A percentile compares a stretch with the other conserved stretches of the same genome.
Conservation (phyloP, 108 stramenopile species). For the Hondaea fermentalgiana region DNA sequence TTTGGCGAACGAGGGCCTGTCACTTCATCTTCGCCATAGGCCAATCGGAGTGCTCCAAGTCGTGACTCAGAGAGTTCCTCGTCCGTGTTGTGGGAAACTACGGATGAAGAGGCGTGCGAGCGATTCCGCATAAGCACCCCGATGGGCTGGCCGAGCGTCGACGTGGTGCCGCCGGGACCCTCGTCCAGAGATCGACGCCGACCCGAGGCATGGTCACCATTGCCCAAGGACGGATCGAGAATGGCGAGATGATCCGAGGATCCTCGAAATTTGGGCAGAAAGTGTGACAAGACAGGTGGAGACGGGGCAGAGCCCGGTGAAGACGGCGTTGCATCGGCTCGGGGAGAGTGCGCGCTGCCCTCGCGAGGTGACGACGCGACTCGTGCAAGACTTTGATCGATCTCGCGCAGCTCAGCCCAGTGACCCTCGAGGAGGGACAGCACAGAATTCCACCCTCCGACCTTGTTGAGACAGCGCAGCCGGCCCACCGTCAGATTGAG, state of each 20-base stretch:
- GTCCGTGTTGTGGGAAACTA: neutral
- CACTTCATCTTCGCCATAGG: neutral
- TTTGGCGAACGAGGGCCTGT: too few relatives aligned
- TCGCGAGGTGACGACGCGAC: neutral
- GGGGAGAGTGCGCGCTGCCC: too few relatives aligned
- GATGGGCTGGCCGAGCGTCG: neutral
- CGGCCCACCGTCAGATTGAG: neutral
- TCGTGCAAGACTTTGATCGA: neutral
- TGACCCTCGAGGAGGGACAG: neutral
- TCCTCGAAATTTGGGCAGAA: neutral
- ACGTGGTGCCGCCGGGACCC: neutral
- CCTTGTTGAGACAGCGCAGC: constrained; percentile 8
- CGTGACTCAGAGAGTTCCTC: neutral
- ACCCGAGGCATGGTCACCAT: neutral
- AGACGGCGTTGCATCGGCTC: too few relatives aligned
- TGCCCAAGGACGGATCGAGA: neutral
- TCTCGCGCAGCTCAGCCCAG: neutral
- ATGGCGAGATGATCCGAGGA: neutral
- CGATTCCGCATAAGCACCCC: neutral
- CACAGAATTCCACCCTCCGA: neutral
- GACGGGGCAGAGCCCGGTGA: too few relatives aligned
- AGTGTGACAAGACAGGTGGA: neutral
- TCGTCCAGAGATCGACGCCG: neutral
- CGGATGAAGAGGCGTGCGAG: neutral
- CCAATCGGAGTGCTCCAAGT: neutral